phyloP scores from a whole-genome alignment of 1,284 basidiomycete genomes.

The Salmacisia buchloeana region DNA sequence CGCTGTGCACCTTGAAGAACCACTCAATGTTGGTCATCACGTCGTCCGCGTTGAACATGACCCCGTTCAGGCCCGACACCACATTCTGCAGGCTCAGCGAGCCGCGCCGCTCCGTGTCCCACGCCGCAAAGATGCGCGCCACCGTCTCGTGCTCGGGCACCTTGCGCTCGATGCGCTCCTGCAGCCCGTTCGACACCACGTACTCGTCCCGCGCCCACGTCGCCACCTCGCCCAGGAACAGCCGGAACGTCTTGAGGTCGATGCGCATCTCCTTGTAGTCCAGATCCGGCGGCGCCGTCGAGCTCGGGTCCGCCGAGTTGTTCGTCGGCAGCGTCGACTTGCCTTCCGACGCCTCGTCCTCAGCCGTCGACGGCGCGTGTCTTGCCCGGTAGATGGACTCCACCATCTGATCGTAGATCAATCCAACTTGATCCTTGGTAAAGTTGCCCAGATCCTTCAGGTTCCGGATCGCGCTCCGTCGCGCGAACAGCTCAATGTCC shows the following conservation, averaged over 20 bases:
- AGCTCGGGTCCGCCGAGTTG: background rate
- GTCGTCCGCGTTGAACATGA: conserved; percentile 70
- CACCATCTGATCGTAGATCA: conserved; percentile 49
- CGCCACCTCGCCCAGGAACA: conserved; percentile 84
- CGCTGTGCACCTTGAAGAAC: conserved; percentile 87
- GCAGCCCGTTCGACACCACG: conserved; percentile 60
- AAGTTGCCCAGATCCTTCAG: conserved; percentile 76
- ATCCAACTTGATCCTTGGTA: conserved; percentile 69
- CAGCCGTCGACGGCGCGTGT: conserved; percentile 27
- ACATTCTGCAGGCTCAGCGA: conserved; percentile 36
- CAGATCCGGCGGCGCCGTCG: conserved; percentile 22
- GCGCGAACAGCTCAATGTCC: conserved; percentile 90
- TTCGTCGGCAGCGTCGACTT: conserved; percentile 18
- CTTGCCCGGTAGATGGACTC: conserved; percentile 47
- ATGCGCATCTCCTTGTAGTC: conserved; percentile 68
- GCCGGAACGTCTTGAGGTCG: conserved; percentile 75
- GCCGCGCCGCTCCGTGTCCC: conserved; percentile 44
- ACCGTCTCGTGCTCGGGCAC: conserved; percentile 44
- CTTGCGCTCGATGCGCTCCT: conserved; percentile 45
- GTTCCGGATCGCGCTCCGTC: conserved; percentile 87
- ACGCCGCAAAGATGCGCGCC: conserved; percentile 35
- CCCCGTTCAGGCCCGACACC: conserved; percentile 77
- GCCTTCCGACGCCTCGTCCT: background rate
- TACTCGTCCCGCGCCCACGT: conserved; percentile 96
- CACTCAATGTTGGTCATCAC: conserved; percentile 97